Evolutionary conservation across 2,329 filamentous ascomycete species (phyloP).

Genomic region (Ophiostoma quercus): DNA sequence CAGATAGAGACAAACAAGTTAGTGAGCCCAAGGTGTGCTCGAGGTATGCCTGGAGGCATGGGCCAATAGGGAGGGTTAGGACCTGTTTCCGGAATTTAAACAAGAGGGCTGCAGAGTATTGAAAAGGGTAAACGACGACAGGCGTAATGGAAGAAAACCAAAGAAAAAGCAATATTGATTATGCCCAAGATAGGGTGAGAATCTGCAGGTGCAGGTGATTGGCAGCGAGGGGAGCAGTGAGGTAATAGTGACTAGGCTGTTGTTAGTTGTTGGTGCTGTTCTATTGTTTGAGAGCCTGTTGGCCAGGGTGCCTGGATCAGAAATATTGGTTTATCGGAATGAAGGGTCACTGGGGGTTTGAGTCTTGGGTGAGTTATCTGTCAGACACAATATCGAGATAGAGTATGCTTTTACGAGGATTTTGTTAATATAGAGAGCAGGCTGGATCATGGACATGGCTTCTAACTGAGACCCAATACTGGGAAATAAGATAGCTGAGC

Average conservation of each 20-base stretch:
- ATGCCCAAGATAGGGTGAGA: not conserved
- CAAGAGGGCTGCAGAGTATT: not conserved
- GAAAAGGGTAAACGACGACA: not conserved
- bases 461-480: not conserved
- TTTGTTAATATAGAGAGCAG: not conserved
- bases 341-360: not conserved
- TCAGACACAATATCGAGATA: not conserved
- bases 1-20: not conserved
- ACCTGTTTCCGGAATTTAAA: not conserved
- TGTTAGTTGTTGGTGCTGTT: slow-evolving; percentile 5
- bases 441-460: not conserved
- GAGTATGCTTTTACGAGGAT: not conserved
- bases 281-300: not conserved
- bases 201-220: not conserved
- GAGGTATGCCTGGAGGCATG: not conserved
- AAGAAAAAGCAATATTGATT: not conserved
- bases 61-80: not conserved
- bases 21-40: not conserved
- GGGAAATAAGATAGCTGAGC: not conserved
- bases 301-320: slow-evolving; percentile 1
- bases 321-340: not conserved
- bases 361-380: not conserved
- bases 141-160: not conserved
- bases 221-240: not conserved
- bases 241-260: not conserved